Evolutionary conservation across 352 stramenopile genomes (phyloP).

Genomic region (Globisporangium heterothallicum): DNA sequence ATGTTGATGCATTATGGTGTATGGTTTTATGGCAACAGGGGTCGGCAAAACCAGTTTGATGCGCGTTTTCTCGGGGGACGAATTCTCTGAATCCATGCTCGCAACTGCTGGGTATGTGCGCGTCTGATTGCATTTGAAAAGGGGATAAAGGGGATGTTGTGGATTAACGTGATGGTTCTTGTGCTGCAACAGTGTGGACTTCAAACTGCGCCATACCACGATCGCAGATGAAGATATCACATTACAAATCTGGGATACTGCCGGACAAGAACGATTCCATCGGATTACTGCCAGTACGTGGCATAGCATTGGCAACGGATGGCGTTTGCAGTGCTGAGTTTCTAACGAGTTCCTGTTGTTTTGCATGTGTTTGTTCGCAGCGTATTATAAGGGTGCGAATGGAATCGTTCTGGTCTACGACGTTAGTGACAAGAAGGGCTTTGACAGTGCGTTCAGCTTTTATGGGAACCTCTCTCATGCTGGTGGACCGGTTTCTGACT

Average conservation of each 20-base stretch:
- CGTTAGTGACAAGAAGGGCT: conserved; percentile 87
- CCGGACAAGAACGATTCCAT: conserved; percentile 92
- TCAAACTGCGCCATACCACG: conserved; percentile 88
- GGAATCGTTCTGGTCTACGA: conserved; percentile 94
- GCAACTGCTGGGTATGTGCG: conserved; percentile 82
- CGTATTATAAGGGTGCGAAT: conserved; percentile 93
- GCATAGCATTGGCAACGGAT: neutral
- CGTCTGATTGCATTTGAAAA: conserved; percentile 2
- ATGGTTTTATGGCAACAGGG: conserved; percentile 22
- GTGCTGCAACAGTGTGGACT: conserved; percentile 74
- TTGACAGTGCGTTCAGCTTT: conserved; percentile 76
- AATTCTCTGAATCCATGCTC: conserved; percentile 88
- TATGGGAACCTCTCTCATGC: neutral
- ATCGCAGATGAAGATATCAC: conserved; percentile 82
- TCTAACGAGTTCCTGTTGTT: conserved; percentile 11
- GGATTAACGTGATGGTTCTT: too few relatives aligned
- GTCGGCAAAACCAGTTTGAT: conserved; percentile 93
- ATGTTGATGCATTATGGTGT: conserved; percentile 9
- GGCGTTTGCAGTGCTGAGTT: neutral
- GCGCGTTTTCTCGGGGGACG: conserved; percentile 89
- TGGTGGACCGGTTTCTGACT: neutral
- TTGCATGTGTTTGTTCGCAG: conserved; percentile 24
- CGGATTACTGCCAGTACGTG: conserved; percentile 89
- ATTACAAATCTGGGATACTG: conserved; percentile 94
- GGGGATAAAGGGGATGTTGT: too few relatives aligned